Evolutionary conservation across 352 stramenopile genomes (phyloP), one percentile per base, ranked within the genome.

Genomic region (Pelagophyceae sp.): DNA sequence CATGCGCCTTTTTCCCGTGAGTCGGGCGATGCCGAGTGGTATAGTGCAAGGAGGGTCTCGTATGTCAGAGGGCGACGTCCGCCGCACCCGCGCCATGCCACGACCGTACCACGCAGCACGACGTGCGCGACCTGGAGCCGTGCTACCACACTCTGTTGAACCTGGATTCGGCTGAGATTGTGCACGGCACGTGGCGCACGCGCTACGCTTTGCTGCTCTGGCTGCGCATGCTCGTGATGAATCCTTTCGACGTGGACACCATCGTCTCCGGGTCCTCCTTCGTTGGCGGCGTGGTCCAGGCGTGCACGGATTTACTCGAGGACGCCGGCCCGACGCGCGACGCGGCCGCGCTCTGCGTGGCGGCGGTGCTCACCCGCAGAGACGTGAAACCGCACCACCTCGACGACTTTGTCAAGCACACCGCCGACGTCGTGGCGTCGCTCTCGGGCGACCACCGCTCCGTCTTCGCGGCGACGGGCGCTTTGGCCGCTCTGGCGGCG

Each of bases 201-300:
- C 79, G 90, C 0, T 95, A 96, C 82, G 78, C 82, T 35, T 81
- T 99, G 64, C 87, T 99, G 81, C 88, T 98, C 33, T 99, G 96
- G 96, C 86, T 99, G 61, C 94, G 90, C 19, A 98, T 98, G 83
- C 87, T 99, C 54, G 96, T 92, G 78, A 87, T 99, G 35, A 93
- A 99, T 31, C 96, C 96, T 0, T 99, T 99, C 83, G 91, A 98
- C 83, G 90, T 98, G 70, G 83, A 89, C 69, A 95, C 91, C 0
- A 97, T 99, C 76, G 76, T 0, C 11, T 64, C 20, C 38, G 54
- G 64, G n/a, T n/a, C 38, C 65, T 85, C 82, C n/a, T 78, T 89
- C n/a, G 81, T 92, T 11, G 76, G 78, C 45, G 81, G 81, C n/a
- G 85, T 94, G 50, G 65, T 91, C 31, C 32, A 58, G 37, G 80